phyloP scores from a whole-genome alignment of 768 basidiomycete species.

The Leucocoprinus leucothites region DNA sequence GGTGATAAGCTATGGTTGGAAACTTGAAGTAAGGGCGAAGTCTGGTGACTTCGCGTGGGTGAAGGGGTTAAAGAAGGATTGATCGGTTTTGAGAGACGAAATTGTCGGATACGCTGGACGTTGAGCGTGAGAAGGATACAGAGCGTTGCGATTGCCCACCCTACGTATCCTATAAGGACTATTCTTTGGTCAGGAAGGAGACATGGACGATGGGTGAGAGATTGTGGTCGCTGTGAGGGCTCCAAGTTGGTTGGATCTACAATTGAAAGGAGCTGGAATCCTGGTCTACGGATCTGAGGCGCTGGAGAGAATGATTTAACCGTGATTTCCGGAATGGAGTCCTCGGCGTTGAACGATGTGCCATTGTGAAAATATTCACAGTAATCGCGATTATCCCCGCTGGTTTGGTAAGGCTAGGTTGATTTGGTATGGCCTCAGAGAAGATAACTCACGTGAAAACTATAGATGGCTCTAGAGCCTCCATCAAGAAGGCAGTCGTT shows the following conservation, averaged over 20 bases:
- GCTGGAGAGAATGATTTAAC: conserved; percentile 85
- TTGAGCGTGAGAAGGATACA: conserved; percentile 52
- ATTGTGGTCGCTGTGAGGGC: conserved; percentile 30
- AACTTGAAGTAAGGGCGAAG: neutral
- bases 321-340: conserved; percentile 69
- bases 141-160: conserved; percentile 55
- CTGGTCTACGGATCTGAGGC: conserved; percentile 68
- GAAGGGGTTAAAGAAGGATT: conserved; percentile 18
- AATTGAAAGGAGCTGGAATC: conserved; percentile 81
- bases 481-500: conserved; percentile 70
- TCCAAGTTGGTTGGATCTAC: conserved; percentile 29
- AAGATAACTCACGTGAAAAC: conserved; percentile 60
- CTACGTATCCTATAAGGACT: conserved; percentile 40
- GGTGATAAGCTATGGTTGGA: neutral
- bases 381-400: conserved; percentile 90
- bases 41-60: conserved; percentile 1
- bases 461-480: conserved; percentile 57
- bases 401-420: conserved; percentile 22
- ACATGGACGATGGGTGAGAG: conserved; percentile 68
- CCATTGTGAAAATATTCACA: conserved; percentile 56
- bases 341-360: conserved; percentile 17
- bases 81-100: conserved; percentile 22
- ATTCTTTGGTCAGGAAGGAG: conserved; percentile 69
- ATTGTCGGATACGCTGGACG: conserved; percentile 43
- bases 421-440: neutral